Evolutionary conservation across 1,139 yeast genomes (phyloP).

Genomic region (Suhomyces panamericanus): DNA sequence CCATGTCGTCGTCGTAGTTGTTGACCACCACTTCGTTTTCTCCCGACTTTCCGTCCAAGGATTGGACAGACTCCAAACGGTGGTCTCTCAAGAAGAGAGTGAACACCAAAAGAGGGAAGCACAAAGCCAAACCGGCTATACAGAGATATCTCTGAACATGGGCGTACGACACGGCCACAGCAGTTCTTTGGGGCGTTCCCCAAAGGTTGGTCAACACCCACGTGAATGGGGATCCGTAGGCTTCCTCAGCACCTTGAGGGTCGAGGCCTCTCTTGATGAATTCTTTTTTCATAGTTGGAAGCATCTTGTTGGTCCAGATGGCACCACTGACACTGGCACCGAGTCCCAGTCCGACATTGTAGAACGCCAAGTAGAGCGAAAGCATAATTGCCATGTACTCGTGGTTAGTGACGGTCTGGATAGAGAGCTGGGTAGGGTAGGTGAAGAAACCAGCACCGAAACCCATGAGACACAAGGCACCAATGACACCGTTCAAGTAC

Average conservation of each 20-base stretch:
- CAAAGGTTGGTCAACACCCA: constrained; percentile 50
- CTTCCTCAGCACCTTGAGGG: constrained; percentile 38
- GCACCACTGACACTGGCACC: constrained; percentile 62
- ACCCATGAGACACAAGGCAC: constrained; percentile 65
- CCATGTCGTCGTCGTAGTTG: constrained; percentile 36
- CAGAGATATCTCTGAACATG: constrained; percentile 59
- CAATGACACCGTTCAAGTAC: constrained; percentile 57
- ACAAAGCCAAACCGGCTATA: constrained; percentile 52
- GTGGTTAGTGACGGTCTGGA: constrained; percentile 61
- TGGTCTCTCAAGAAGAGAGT: constrained; percentile 59
- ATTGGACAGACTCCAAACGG: constrained; percentile 40
- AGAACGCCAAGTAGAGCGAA: constrained; percentile 54
- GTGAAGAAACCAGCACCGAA: constrained; percentile 74
- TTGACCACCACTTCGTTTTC: constrained; percentile 40
- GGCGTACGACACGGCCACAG: constrained; percentile 58
- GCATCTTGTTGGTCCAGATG: constrained; percentile 57
- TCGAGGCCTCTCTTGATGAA: constrained; percentile 18
- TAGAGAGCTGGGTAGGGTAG: constrained; percentile 64
- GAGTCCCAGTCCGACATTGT: constrained; percentile 61
- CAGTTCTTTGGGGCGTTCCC: constrained; percentile 61
- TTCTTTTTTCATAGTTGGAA: constrained; percentile 25
- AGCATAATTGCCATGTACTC: constrained; percentile 66
- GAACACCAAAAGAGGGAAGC: constrained; percentile 50
- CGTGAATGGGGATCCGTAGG: constrained; percentile 55
- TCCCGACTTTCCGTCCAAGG: constrained; percentile 19